phyloP scores from a whole-genome alignment of 345 rosid species.

The Gossypium thurberi region DNA sequence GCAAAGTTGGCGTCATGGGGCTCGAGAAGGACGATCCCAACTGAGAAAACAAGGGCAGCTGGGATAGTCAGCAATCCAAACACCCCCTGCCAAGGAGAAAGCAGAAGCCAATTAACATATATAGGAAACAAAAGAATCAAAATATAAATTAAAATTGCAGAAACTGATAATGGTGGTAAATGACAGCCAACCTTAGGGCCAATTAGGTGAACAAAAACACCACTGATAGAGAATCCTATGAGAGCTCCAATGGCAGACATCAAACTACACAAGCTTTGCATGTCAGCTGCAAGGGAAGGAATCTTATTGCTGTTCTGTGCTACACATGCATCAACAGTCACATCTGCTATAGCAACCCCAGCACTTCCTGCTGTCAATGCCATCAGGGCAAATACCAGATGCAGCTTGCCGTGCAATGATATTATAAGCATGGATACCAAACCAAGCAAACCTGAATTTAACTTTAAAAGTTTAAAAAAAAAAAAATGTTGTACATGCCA shows the following conservation, averaged over 20 bases:
- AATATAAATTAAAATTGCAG: neutral
- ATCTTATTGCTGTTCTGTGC: constrained; percentile 74
- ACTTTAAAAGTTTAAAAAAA: neutral
- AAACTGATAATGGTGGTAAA: neutral
- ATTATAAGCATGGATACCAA: constrained; percentile 58
- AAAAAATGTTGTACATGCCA: neutral
- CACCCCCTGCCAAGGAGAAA: constrained; percentile 53
- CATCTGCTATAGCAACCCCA: constrained; percentile 83
- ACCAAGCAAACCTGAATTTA: constrained; percentile 63
- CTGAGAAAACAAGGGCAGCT: constrained; percentile 45
- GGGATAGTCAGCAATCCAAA: constrained; percentile 76
- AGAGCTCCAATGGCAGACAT: constrained; percentile 76
- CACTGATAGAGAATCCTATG: constrained; percentile 72
- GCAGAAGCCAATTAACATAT: constrained; percentile 11
- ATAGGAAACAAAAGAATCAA: neutral
- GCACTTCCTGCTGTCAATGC: constrained; percentile 65
- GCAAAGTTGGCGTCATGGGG: constrained; percentile 43
- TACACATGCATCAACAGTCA: constrained; percentile 92
- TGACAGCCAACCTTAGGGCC: constrained; percentile 62
- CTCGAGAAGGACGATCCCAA: constrained; percentile 67
- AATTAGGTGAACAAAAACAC: constrained; percentile 75
- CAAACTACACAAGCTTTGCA: constrained; percentile 86
- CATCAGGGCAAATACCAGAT: constrained; percentile 56
- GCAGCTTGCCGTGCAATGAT: constrained; percentile 58
- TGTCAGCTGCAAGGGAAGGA: constrained; percentile 81